Conservation (phyloP, 768 basidiomycete species). For the Russula foetens region DNA sequence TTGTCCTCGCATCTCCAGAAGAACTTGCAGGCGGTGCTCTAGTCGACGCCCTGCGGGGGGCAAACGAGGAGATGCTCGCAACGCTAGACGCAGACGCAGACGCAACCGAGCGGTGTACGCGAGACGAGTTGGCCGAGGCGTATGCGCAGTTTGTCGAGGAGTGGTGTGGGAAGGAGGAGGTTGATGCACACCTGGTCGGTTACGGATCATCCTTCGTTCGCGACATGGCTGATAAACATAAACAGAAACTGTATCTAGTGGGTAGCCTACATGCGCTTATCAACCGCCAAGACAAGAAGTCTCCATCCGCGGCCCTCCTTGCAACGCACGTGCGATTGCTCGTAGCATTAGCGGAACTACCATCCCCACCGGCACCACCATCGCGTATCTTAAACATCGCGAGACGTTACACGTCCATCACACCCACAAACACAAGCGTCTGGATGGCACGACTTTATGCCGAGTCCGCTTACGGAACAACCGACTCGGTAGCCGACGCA, state of each 20-base stretch:
- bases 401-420: constrained; percentile 38
- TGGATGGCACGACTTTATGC: constrained; percentile 48
- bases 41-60: constrained; percentile 44
- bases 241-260: constrained; percentile 49
- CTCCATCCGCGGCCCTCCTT: constrained; percentile 27
- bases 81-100: constrained; percentile 12
- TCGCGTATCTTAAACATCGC: constrained; percentile 30
- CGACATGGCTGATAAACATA: not conserved
- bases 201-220: too few relatives aligned
- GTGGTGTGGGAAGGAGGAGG: constrained; percentile 34
- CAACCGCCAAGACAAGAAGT: constrained; percentile 33
- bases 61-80: constrained; percentile 43
- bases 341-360: constrained; percentile 16
- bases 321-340: constrained; percentile 33
- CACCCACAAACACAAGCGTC: constrained; percentile 33
- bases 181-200: constrained; percentile 28
- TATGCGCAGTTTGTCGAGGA: constrained; percentile 40
- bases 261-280: constrained; percentile 33
- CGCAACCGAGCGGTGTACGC: constrained; percentile 11
- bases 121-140: constrained; percentile 27
- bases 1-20: constrained; percentile 15
- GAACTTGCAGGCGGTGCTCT: constrained; percentile 41
- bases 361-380: constrained; percentile 20
- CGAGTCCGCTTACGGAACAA: constrained; percentile 29
- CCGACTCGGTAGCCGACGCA: constrained; percentile 25